Evolutionary conservation across 257 asterid species (phyloP).

Genomic region (Fraxinus quadrangulata): DNA sequence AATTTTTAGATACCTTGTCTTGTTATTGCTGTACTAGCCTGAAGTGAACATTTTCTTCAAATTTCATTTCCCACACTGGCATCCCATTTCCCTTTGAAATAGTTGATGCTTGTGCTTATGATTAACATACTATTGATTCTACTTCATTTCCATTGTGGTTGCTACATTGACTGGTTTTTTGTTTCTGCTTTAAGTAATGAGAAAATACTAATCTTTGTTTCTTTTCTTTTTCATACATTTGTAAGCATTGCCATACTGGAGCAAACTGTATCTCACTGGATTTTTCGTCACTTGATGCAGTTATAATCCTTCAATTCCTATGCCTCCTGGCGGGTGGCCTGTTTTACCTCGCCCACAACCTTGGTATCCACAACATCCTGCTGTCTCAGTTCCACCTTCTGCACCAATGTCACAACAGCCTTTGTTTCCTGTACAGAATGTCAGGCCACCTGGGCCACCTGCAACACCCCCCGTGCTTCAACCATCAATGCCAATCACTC

Average conservation of each 20-base stretch:
- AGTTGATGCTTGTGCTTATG: neutral
- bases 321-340: slow-evolving; percentile 74
- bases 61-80: neutral
- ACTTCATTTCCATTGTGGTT: slow-evolving; percentile 5
- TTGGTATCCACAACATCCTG: slow-evolving; percentile 78
- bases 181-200: neutral
- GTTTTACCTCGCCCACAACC: slow-evolving; percentile 69
- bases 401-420: slow-evolving; percentile 66
- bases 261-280: slow-evolving; percentile 21
- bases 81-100: neutral
- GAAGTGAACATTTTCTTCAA: slow-evolving; percentile 4
- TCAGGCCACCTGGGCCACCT: slow-evolving; percentile 55
- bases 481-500: slow-evolving; percentile 52
- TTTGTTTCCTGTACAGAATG: slow-evolving; percentile 79
- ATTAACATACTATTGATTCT: neutral
- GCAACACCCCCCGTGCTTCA: slow-evolving; percentile 48
- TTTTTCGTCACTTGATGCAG: slow-evolving; percentile 42
- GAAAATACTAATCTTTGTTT: neutral
- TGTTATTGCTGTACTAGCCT: neutral
- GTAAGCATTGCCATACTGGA: slow-evolving; percentile 8
- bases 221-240: neutral
- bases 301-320: slow-evolving; percentile 60
- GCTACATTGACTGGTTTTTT: neutral
- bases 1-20: neutral
- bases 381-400: slow-evolving; percentile 61